Evolutionary conservation across 2,329 filamentous ascomycete genomes (phyloP).

Genomic region (Monosporascus sp.): DNA sequence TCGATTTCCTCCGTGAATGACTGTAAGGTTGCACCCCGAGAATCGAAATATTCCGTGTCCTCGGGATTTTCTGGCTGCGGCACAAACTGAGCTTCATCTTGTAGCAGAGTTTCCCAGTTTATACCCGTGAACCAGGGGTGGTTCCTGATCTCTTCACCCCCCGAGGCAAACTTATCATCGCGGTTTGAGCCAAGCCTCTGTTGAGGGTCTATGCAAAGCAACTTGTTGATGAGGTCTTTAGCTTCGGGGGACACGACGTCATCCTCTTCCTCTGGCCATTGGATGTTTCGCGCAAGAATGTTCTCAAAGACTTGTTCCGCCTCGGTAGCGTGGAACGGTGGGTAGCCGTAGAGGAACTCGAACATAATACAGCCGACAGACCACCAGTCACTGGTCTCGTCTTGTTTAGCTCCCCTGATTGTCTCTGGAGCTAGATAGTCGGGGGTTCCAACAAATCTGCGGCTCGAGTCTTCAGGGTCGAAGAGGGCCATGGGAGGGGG

Average conservation of each 20-base stretch:
- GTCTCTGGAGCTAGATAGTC: conserved; percentile 97
- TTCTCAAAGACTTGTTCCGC: conserved; percentile 97
- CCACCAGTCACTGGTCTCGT: conserved; percentile 99
- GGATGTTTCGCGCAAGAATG: conserved; percentile 81
- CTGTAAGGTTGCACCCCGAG: conserved; percentile 84
- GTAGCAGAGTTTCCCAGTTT: conserved; percentile 85
- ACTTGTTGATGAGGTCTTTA: conserved; percentile 87
- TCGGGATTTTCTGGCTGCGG: conserved; percentile 90
- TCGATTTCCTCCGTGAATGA: conserved; percentile 93
- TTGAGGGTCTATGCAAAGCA: conserved; percentile 79
- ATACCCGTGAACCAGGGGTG: conserved; percentile 86
- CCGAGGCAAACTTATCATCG: conserved; percentile 74
- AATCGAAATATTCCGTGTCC: conserved; percentile 96
- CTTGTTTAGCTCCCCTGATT: conserved; percentile 89
- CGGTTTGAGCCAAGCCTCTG: conserved; percentile 81
- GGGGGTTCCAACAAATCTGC: conserved; percentile 91
- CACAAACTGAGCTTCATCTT: conserved; percentile 94
- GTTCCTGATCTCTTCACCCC: conserved; percentile 83
- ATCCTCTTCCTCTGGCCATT: conserved; percentile 83
- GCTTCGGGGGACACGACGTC: conserved; percentile 79
- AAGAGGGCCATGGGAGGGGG: conserved; percentile 91
- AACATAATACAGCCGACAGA: conserved; percentile 98
- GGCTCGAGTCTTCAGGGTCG: conserved; percentile 87
- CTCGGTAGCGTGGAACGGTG: conserved; percentile 85
- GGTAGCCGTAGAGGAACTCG: conserved; percentile 88